phyloP scores from a whole-genome alignment of 2,329 filamentous ascomycete genomes.

The Orbilia javanica region DNA sequence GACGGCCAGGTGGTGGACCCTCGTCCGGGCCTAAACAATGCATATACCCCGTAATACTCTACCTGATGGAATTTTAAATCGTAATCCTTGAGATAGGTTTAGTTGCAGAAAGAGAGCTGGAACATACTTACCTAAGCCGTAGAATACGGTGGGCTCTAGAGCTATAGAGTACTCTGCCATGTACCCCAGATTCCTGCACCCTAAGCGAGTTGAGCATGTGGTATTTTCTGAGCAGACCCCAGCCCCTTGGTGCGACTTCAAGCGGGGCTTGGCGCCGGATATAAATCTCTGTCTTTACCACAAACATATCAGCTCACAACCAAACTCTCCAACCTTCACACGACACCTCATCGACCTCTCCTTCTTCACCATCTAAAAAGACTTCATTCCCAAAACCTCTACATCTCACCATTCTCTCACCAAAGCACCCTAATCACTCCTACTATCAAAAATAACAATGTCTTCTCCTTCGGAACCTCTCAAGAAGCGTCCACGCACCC shows the following conservation, averaged over 20 bases:
- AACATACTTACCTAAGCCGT: not conserved
- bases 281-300: slow-evolving; percentile 13
- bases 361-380: not conserved
- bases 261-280: slow-evolving; percentile 19
- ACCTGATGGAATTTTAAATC: too few species aligned
- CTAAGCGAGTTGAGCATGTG: slow-evolving; percentile 33
- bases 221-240: slow-evolving; percentile 1
- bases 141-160: too few species aligned
- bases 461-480: slow-evolving; percentile 60
- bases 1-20: not conserved
- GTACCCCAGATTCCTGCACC: too few species aligned
- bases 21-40: not conserved
- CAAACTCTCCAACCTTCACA: slow-evolving; percentile 16
- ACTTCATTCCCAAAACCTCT: not conserved
- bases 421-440: not conserved
- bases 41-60: too few species aligned
- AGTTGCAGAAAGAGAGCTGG: too few species aligned
- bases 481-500: slow-evolving; percentile 75
- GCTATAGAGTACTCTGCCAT: too few species aligned
- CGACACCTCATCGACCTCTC: slow-evolving; percentile 17
- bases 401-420: not conserved
- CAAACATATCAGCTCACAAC: slow-evolving; percentile 14
- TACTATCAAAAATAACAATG: slow-evolving; percentile 62
- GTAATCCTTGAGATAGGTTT: too few species aligned
- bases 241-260: too few species aligned